phyloP scores from a whole-genome alignment of 805 yeast genomes.

The Yamadazyma ubonensis region DNA sequence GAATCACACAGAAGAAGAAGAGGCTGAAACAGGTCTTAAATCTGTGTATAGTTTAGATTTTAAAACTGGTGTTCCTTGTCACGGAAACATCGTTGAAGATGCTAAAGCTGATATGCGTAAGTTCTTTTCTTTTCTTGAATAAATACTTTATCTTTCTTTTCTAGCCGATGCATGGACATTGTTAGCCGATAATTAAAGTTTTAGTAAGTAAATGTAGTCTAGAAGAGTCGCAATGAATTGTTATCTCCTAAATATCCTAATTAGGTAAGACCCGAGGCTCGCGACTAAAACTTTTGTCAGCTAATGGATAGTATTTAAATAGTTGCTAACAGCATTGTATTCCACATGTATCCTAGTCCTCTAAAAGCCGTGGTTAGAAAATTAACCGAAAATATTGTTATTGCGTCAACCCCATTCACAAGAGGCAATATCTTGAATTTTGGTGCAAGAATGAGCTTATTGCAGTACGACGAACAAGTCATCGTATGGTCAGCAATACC shows the following conservation, averaged over 20 bases:
- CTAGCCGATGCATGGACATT: too few species aligned
- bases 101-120: slow-evolving; percentile 26
- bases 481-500: slow-evolving; percentile 63
- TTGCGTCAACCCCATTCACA: slow-evolving; percentile 35
- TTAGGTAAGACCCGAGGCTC: neutral
- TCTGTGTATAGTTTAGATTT: slow-evolving; percentile 43
- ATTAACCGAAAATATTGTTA: slow-evolving; percentile 33
- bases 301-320: neutral
- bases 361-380: slow-evolving; percentile 30
- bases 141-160: too few species aligned
- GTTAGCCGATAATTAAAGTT: neutral
- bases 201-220: neutral
- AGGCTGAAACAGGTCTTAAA: slow-evolving; percentile 20
- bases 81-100: slow-evolving; percentile 54
- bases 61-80: slow-evolving; percentile 51
- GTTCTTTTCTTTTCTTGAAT: slow-evolving; percentile 12
- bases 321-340: neutral
- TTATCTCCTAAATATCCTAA: neutral
- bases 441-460: slow-evolving; percentile 44
- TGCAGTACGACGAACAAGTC: slow-evolving; percentile 29
- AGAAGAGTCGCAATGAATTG: slow-evolving; percentile 1
- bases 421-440: slow-evolving; percentile 32
- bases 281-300: neutral
- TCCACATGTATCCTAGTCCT: slow-evolving; percentile 32
- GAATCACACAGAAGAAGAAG: slow-evolving; percentile 5